These are phyloP conservation scores for Flaveria linearis DNA, from an alignment of 129 eudicot species.

Conservation along the genomic window DNA sequence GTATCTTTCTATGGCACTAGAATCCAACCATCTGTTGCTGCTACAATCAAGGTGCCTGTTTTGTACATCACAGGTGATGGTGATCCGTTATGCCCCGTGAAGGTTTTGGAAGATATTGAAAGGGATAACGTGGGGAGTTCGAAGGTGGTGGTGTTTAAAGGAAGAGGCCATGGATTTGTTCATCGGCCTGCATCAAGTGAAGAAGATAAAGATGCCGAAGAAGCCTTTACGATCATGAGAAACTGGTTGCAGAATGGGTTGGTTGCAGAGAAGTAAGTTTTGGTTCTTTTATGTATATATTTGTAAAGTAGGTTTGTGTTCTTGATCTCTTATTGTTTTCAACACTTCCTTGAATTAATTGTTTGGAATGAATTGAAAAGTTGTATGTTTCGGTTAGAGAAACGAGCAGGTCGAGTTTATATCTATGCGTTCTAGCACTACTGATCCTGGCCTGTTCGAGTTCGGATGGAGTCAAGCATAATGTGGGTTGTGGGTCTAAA, in stretches of 20 bases:
- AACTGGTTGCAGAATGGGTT: slow-evolving; percentile 73
- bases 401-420: background rate
- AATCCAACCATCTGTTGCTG: slow-evolving; percentile 58
- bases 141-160: slow-evolving; percentile 58
- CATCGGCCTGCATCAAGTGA: slow-evolving; percentile 73
- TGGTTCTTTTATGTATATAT: slow-evolving; percentile 9
- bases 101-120: slow-evolving; percentile 47
- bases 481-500: no score
- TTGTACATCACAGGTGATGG: slow-evolving; percentile 65
- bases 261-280: slow-evolving; percentile 42
- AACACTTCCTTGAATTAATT: background rate
- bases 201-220: slow-evolving; percentile 87
- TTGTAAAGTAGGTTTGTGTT: background rate
- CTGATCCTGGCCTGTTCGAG: no score
- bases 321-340: background rate
- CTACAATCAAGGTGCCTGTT: slow-evolving; percentile 57
- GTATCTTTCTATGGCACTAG: slow-evolving; percentile 83
- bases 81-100: slow-evolving; percentile 65
- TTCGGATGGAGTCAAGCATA: no score
- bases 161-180: slow-evolving; percentile 87
- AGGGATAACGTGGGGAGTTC: slow-evolving; percentile 40
- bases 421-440: background rate
- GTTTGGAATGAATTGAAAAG: slow-evolving; percentile 1
- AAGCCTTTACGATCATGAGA: slow-evolving; percentile 72
- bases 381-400: background rate